Evolutionary conservation across 1,284 basidiomycete genomes (phyloP).

Genomic region (Cutaneotrichosporon sp.): DNA sequence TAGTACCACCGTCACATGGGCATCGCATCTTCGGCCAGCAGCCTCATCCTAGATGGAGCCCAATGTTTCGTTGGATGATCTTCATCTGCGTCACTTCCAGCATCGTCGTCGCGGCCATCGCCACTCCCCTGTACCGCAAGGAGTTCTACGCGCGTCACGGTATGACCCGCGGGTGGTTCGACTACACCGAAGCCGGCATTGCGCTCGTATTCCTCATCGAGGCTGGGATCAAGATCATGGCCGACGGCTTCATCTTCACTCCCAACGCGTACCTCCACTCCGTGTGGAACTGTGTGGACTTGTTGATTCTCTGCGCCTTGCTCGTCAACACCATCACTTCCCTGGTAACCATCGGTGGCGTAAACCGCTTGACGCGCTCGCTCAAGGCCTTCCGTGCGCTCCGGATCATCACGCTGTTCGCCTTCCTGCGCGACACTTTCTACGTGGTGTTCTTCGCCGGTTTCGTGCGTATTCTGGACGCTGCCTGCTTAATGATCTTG

Average conservation of each 20-base stretch:
- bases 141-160: constrained; percentile 69
- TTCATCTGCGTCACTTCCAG: constrained; percentile 79
- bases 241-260: constrained; percentile 89
- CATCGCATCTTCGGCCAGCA: constrained; percentile 78
- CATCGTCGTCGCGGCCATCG: constrained; percentile 79
- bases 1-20: constrained; percentile 80
- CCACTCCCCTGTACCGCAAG: constrained; percentile 83
- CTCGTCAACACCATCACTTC: constrained; percentile 79
- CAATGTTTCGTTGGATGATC: constrained; percentile 74
- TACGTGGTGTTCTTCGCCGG: constrained; percentile 90
- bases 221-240: constrained; percentile 83
- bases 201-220: constrained; percentile 77
- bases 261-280: constrained; percentile 92
- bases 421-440: constrained; percentile 85
- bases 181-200: constrained; percentile 75
- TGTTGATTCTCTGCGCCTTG: constrained; percentile 79
- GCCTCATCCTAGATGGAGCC: constrained; percentile 66
- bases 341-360: constrained; percentile 74
- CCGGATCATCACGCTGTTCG: constrained; percentile 84
- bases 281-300: constrained; percentile 91
- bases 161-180: constrained; percentile 75
- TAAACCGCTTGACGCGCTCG: constrained; percentile 79
- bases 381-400: constrained; percentile 88
- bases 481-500: constrained; percentile 86
- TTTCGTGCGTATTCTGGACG: constrained; percentile 81